These are phyloP conservation scores for Pseudovirgaria hyperparasitica DNA, from an alignment of 2,329 filamentous ascomycete species.

Conservation along the genomic window DNA sequence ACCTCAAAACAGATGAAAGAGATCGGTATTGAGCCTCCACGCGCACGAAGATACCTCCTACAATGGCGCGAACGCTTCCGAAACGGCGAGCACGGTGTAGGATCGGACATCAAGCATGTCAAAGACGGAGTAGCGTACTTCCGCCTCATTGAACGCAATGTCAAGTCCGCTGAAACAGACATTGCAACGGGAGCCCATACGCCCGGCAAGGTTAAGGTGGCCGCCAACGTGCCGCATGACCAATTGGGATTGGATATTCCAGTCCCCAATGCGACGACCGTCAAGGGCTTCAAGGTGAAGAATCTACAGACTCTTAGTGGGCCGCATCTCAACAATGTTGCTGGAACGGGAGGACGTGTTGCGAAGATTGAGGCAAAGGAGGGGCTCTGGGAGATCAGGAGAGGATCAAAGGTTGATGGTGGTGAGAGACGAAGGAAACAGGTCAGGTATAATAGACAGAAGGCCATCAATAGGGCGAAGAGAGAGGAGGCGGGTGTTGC, in stretches of 20 bases:
- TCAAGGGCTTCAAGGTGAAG: conserved; percentile 54
- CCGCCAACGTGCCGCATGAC: conserved; percentile 50
- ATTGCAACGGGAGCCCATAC: conserved; percentile 39
- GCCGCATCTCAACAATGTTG: conserved; percentile 57
- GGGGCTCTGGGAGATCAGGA: conserved; percentile 83
- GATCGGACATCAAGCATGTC: conserved; percentile 6
- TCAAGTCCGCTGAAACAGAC: background rate
- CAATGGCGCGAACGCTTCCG: conserved; percentile 7
- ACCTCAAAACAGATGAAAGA: conserved; percentile 5
- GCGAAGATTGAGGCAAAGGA: conserved; percentile 61
- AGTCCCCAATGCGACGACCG: conserved; percentile 30
- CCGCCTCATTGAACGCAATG: too few relatives aligned
- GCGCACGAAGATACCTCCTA: conserved; percentile 6
- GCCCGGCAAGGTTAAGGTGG: conserved; percentile 42
- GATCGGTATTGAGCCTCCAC: conserved; percentile 7
- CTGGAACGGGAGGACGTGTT: conserved; percentile 44
- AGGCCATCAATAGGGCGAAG: conserved; percentile 63
- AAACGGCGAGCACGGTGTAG: conserved; percentile 7
- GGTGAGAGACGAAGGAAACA: conserved; percentile 83
- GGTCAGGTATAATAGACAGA: conserved; percentile 74
- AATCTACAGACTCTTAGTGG: conserved; percentile 60
- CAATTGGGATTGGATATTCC: too few relatives aligned
- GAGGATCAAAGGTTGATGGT: conserved; percentile 86
- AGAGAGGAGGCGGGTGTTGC: conserved; percentile 20
- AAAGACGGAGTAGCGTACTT: conserved; percentile 6